Base-by-base conservation (phyloP, 331 rosid species). In the Prunus yedoensis region DNA sequence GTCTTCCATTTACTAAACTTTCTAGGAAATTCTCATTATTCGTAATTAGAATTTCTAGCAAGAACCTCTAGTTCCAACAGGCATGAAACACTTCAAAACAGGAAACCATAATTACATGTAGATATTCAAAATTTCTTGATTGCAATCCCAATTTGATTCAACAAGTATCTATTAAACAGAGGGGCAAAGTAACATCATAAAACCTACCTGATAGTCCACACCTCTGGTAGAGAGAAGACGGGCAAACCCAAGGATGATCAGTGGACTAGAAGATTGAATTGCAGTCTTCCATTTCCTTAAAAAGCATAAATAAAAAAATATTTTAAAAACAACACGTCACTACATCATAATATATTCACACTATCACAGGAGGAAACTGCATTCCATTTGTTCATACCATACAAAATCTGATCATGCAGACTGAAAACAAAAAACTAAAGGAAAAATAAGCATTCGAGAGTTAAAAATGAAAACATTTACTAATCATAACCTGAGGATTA, bases 181-280 rank as follows among this genome's bases (percentile, higher is more conserved):
- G 65, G 60, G 72, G 81, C 65, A 75, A 89, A 8, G 9, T 14
- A 50, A 25, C 16, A 27, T 27, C 23, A 49, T 50, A 77, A 72
- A 47, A 56, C 64, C 45, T 72, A 94, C 99, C 95, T 92, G 97
- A 87, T 94, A 94, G 86, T 92, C 90, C 77, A 94, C 87, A 67
- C 99, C 91, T 58, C 86, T 60, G 0, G 97, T 94, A 61, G 93
- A 85, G 72, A 87, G 75, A 65, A 90, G 83, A 72, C 97, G 99
- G 73, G 80, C 66, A 71, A 92, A 83, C 63, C 99, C 99, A 79
- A 94, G 85, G 78, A 89, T 54, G 56, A 90, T 75, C 71, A 94
- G 87, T 52, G 99, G 97, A 88, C 85, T 80, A 73, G 81, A 70
- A 78, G 97, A 89, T 84, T 64, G 84, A 64, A 92, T 59, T 65